Base-by-base conservation (phyloP, 2,329 filamentous ascomycete species). In the Trichophyton equinum region DNA sequence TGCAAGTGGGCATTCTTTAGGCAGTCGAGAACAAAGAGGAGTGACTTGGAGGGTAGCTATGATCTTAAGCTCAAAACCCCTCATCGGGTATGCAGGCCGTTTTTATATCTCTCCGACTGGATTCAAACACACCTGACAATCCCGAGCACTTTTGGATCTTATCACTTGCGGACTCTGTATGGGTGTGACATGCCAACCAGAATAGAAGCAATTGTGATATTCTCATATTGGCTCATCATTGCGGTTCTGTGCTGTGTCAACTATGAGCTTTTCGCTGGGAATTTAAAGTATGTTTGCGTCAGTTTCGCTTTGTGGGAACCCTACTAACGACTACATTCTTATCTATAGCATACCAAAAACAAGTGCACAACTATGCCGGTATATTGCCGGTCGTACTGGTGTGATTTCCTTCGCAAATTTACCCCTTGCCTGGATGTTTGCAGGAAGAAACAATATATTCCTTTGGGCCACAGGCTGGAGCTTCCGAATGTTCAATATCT, bases 391-490 rank as follows among this genome's bases (percentile, higher is more conserved):
- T 63, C 79, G 85, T 8, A 85, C 84, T 0, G 85, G 85, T 0
- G 80, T 85, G 36, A 77, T 88, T 25, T 81, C 83, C 0, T 82
- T 85, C 65, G 82, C 81, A 3, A 86, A 86, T 64, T 77, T 88
- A 5, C 82, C 84, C 0, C 67, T 86, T 1, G 73, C 87, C 0
- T 87, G 84, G 84, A 70, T 88, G 0, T 88, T 88, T 64, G 82
- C 81, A 0, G 82, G 82, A 68, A 77, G 86, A 8, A 89, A 88
- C 63, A 87, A 88, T 58, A 67, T 84, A 0, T 76, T 87, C 15
- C 74, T 87, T 60, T 86, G 82, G 82, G 68, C 84, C 0, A 88
- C 86, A 0, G 85, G 85, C 0, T 88, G 85, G 85, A 83, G 82
- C 9, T 87, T 85, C 68, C 78, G 79, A 1, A 84, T 82, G 0